Conservation (phyloP, 345 rosid species). For the Aquilaria sinensis region DNA sequence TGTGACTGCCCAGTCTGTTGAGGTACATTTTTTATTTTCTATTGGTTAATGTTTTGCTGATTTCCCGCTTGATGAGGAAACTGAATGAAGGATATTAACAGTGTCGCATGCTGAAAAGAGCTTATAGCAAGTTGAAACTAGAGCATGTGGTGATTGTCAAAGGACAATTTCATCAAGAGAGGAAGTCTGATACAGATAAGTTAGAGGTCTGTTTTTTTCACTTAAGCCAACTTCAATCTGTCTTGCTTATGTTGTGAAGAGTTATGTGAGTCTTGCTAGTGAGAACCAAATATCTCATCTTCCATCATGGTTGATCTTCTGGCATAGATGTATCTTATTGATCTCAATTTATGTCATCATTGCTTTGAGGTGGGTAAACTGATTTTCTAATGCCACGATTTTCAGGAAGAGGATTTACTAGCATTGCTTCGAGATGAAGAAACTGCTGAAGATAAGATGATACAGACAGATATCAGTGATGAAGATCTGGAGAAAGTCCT, state of each 20-base stretch:
- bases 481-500: slow-evolving; percentile 66
- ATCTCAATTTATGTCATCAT: not conserved
- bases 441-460: slow-evolving; percentile 80
- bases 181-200: slow-evolving; percentile 25
- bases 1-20: slow-evolving; percentile 83
- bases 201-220: slow-evolving; percentile 37
- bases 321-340: not conserved
- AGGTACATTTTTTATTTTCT: slow-evolving; percentile 34
- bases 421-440: slow-evolving; percentile 72
- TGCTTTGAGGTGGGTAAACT: not conserved
- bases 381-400: not conserved
- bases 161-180: slow-evolving; percentile 94
- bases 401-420: slow-evolving; percentile 78
- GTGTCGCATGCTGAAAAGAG: slow-evolving; percentile 91
- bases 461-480: slow-evolving; percentile 77
- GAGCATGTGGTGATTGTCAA: slow-evolving; percentile 94
- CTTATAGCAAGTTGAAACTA: slow-evolving; percentile 84
- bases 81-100: slow-evolving; percentile 23
- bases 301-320: not conserved
- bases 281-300: too few relatives aligned
- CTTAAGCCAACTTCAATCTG: not conserved
- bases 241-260: not conserved
- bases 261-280: too few relatives aligned
- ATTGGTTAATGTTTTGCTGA: not conserved
- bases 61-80: slow-evolving; percentile 5